These are phyloP conservation scores for Coemansia sp. DNA, from an alignment of 192 early-diverging fungal genomes.

Conservation along the genomic window DNA sequence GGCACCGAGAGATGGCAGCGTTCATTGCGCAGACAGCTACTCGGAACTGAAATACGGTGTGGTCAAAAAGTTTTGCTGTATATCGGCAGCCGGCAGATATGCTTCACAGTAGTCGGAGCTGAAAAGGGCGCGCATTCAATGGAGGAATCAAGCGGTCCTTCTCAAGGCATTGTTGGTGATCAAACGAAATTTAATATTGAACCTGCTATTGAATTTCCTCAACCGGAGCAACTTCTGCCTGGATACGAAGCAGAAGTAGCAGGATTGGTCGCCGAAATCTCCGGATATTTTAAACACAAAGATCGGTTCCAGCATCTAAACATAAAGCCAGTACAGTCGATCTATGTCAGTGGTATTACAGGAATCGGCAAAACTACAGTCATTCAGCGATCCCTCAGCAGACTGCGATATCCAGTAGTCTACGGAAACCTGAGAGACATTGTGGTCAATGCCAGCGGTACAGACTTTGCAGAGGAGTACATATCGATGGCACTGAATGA, in stretches of 20 bases:
- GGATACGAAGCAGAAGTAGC: conserved; percentile 29
- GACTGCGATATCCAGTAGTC: conserved; percentile 20
- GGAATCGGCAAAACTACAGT: conserved; percentile 39
- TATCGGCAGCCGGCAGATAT: conserved; percentile 17
- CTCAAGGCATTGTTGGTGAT: conserved; percentile 1
- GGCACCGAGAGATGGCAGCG: conserved; percentile 5
- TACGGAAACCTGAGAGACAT: conserved; percentile 26
- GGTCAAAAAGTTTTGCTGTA: not conserved
- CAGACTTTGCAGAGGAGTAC: conserved; percentile 35
- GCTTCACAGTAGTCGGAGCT: not conserved
- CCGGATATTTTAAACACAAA: conserved; percentile 28
- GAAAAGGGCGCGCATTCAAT: not conserved
- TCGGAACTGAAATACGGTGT: not conserved
- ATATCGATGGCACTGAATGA: conserved; percentile 29
- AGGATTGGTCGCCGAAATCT: conserved; percentile 17
- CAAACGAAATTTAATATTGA: conserved; percentile 1
- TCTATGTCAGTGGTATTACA: conserved; percentile 22
- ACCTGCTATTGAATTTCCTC: not conserved
- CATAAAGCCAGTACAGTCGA: conserved; percentile 20
- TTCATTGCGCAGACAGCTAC: conserved; percentile 13
- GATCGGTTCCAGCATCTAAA: conserved; percentile 17
- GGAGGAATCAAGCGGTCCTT: not conserved
- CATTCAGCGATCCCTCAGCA: conserved; percentile 17
- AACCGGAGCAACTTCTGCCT: not conserved
- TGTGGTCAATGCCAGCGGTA: conserved; percentile 25